phyloP scores from a whole-genome alignment of 495 filamentous ascomycete genomes.

The Tuber brumale region DNA sequence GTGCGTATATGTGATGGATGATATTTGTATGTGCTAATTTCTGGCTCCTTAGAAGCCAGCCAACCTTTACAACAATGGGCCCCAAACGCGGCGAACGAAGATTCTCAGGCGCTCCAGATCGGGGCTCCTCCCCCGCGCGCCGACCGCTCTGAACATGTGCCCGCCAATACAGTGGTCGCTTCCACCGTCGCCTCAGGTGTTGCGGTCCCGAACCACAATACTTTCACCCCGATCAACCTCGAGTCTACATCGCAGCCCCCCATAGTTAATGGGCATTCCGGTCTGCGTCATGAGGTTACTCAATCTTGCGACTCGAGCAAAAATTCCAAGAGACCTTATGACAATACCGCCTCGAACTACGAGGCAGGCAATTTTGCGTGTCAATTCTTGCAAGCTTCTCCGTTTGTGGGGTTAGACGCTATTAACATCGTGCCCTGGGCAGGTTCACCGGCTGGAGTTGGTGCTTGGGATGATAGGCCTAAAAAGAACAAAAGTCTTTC shows the following conservation, averaged over 20 bases:
- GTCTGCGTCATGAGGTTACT: not conserved
- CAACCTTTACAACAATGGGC: not conserved
- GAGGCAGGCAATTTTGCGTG: constrained; percentile 28
- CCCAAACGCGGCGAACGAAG: constrained; percentile 10
- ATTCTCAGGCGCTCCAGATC: constrained; percentile 20
- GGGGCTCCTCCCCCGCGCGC: constrained; percentile 29
- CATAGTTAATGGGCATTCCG: constrained; percentile 7
- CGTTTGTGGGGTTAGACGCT: constrained; percentile 22
- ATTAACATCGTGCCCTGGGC: constrained; percentile 23
- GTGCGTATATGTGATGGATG: constrained; percentile 3
- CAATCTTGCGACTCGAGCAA: not conserved
- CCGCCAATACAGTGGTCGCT: constrained; percentile 11
- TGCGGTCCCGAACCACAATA: constrained; percentile 12
- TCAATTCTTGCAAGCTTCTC: constrained; percentile 37
- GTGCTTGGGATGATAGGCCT: constrained; percentile 10
- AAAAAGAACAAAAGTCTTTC: constrained; percentile 14
- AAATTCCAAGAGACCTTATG: not conserved
- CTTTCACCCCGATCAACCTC: constrained; percentile 30
- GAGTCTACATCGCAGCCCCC: constrained; percentile 29
- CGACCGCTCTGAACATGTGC: not conserved
- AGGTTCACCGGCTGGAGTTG: constrained; percentile 7
- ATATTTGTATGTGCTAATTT: constrained; percentile 1
- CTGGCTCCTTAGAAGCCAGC: not conserved
- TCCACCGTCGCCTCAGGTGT: constrained; percentile 11
- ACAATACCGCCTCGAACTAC: constrained; percentile 8